Evolutionary conservation across 345 rosid genomes (phyloP), one percentile per base, ranked within the genome.

Genomic region (Arabidopsis suecica): DNA sequence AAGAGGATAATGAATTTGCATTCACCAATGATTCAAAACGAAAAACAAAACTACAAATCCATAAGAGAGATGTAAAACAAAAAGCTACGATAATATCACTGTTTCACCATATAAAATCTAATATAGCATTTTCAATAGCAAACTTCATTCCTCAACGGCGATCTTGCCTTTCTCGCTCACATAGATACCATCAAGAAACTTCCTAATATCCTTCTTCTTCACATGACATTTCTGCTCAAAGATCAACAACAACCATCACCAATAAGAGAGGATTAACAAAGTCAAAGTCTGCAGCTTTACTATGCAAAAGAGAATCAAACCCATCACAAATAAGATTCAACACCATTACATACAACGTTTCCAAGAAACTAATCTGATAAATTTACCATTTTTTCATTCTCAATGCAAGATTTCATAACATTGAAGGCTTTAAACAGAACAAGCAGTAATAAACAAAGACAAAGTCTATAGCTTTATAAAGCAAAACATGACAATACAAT

Each of bases 131-230:
- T 44, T 55, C 37, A 25, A 48, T 28, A 66, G 44, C 38, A 0
- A 55, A 55, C 28, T 68, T 83, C 83, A 86, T 68, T 86, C 83
- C 30, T 82, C 89, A 34, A 37, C 84, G 0, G 45, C 78, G 20
- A 87, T 80, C 61, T 78, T 84, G 47, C 86, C 83, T 78, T 71
- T 87, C 83, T 87, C 87, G 28, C 87, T 85, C 32, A 87, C 85
- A 61, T 87, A 87, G 76, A 87, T 85, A 57, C 91, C 91, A 33
- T 87, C 91, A 61, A 87, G 89, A 68, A 85, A 85, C 76, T 85
- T 87, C 65, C 91, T 78, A 10, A 87, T 87, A 71, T 85, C 89
- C 75, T 87, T 87, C 54, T 87, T 87, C 86, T 87, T 84, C 63
- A 87, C 91, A 61, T 84, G 89, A 58, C 91, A 87, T 84, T 87